These are phyloP conservation scores for Fusarium solani-melongenae DNA, from an alignment of 2,329 filamentous ascomycete genomes.

Conservation along the genomic window DNA sequence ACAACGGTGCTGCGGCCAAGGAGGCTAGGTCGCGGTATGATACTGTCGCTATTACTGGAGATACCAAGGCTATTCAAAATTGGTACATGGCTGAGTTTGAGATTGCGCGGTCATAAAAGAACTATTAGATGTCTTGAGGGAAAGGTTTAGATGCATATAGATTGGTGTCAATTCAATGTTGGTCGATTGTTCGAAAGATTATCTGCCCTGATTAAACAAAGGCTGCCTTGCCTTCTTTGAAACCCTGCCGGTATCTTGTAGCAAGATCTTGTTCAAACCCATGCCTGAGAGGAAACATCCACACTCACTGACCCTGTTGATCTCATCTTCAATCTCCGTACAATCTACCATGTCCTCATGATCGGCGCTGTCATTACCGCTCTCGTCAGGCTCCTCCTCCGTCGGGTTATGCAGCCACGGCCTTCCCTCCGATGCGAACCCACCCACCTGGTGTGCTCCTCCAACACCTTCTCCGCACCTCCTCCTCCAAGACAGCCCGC, in stretches of 20 bases:
- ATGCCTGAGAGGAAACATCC: too few relatives aligned
- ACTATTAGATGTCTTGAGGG: not conserved
- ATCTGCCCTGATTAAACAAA: not conserved
- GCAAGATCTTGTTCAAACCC: not conserved
- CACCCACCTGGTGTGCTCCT: constrained; percentile 3
- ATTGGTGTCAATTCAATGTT: not conserved
- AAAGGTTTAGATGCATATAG: not conserved
- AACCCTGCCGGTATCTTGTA: not conserved
- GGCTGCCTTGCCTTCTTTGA: not conserved
- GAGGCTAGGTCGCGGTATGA: constrained; percentile 52
- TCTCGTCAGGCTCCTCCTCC: not conserved
- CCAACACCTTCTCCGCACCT: not conserved
- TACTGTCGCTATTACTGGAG: constrained; percentile 56
- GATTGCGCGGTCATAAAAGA: constrained; percentile 44
- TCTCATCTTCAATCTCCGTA: not conserved
- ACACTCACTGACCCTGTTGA: not conserved
- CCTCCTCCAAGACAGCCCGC: not conserved
- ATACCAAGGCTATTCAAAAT: constrained; percentile 60
- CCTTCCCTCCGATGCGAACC: not conserved
- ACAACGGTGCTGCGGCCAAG: constrained; percentile 56
- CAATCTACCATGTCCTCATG: not conserved
- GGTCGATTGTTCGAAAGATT: not conserved
- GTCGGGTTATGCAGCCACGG: not conserved
- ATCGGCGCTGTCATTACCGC: not conserved
- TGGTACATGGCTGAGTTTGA: constrained; percentile 58